These are phyloP conservation scores for Scedosporium apiospermum DNA, from an alignment of 2,329 filamentous ascomycete species.

Conservation along the genomic window DNA sequence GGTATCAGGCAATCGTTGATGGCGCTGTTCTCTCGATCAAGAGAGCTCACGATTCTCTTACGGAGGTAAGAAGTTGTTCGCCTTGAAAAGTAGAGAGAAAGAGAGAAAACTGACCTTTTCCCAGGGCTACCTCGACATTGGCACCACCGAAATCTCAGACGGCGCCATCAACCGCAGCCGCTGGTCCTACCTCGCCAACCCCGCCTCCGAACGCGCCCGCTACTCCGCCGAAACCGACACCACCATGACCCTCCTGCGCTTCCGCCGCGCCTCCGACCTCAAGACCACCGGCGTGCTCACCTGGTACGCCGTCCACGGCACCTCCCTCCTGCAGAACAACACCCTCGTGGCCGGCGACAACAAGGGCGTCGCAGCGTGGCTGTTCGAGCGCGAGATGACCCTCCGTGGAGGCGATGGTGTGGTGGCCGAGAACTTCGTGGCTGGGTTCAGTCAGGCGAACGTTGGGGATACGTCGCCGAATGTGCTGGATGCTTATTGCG, in stretches of 20 bases:
- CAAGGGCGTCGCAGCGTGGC: slow-evolving; percentile 81
- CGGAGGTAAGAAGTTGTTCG: slow-evolving; percentile 28
- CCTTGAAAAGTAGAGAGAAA: background rate
- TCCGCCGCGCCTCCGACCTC: slow-evolving; percentile 62
- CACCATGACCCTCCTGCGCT: slow-evolving; percentile 66
- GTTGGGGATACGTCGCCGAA: slow-evolving; percentile 88
- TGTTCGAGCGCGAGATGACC: slow-evolving; percentile 65
- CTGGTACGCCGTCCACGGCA: slow-evolving; percentile 90
- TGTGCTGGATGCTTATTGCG: slow-evolving; percentile 73
- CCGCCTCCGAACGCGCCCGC: slow-evolving; percentile 58
- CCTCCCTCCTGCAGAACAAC: slow-evolving; percentile 84
- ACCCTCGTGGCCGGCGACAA: slow-evolving; percentile 90
- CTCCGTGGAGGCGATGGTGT: slow-evolving; percentile 31
- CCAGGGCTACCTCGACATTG: slow-evolving; percentile 60
- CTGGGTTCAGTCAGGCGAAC: slow-evolving; percentile 84
- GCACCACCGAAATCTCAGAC: slow-evolving; percentile 58
- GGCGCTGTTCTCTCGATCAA: slow-evolving; percentile 59
- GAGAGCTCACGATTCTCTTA: slow-evolving; percentile 40
- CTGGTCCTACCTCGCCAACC: slow-evolving; percentile 82
- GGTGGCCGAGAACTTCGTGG: slow-evolving; percentile 62
- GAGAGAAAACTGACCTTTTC: background rate
- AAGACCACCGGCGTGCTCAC: slow-evolving; percentile 75
- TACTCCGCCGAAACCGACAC: slow-evolving; percentile 51
- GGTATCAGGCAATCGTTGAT: slow-evolving; percentile 78
- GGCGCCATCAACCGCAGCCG: slow-evolving; percentile 85